Evolutionary conservation across 352 stramenopile species (phyloP).

Genomic region (Globisporangium barbulae): DNA sequence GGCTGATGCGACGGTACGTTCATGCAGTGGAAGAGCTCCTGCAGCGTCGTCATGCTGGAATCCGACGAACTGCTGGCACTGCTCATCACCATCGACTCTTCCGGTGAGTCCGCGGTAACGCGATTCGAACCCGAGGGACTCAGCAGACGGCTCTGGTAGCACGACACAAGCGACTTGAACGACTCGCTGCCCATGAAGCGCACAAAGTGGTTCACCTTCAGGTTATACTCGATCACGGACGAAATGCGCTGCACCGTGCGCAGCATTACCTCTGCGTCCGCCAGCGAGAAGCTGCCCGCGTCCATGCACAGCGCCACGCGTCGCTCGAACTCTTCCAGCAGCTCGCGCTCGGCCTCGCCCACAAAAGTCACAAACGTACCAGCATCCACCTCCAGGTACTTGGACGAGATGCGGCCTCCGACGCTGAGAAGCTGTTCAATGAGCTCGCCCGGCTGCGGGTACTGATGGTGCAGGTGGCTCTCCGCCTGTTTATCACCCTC

Average conservation of each 20-base stretch:
- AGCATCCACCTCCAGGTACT: slow-evolving; percentile 52
- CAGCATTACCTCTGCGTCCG: slow-evolving; percentile 57
- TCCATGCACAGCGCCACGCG: slow-evolving; percentile 57
- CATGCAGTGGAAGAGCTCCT: slow-evolving; percentile 88
- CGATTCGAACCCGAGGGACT: slow-evolving; percentile 47
- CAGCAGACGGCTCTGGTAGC: slow-evolving; percentile 70
- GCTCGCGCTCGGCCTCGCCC: slow-evolving; percentile 48
- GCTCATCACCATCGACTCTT: slow-evolving; percentile 19
- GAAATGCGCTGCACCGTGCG: slow-evolving; percentile 54
- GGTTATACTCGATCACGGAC: slow-evolving; percentile 61
- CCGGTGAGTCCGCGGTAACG: slow-evolving; percentile 14
- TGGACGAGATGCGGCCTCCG: slow-evolving; percentile 51
- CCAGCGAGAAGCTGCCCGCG: slow-evolving; percentile 60
- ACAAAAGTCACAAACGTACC: slow-evolving; percentile 71
- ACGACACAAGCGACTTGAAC: slow-evolving; percentile 75
- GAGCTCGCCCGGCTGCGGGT: slow-evolving; percentile 43
- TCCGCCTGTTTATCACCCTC: slow-evolving; percentile 12
- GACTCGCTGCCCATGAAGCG: slow-evolving; percentile 81
- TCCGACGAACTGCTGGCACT: slow-evolving; percentile 52
- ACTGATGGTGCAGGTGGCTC: slow-evolving; percentile 2
- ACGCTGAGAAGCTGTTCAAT: slow-evolving; percentile 68
- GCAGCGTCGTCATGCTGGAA: slow-evolving; percentile 77
- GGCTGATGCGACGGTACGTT: slow-evolving; percentile 81
- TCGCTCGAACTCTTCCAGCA: slow-evolving; percentile 61
- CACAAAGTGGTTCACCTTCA: slow-evolving; percentile 87